Base-by-base conservation (phyloP, 495 filamentous ascomycete genomes). In the Emericellopsis terricola region DNA sequence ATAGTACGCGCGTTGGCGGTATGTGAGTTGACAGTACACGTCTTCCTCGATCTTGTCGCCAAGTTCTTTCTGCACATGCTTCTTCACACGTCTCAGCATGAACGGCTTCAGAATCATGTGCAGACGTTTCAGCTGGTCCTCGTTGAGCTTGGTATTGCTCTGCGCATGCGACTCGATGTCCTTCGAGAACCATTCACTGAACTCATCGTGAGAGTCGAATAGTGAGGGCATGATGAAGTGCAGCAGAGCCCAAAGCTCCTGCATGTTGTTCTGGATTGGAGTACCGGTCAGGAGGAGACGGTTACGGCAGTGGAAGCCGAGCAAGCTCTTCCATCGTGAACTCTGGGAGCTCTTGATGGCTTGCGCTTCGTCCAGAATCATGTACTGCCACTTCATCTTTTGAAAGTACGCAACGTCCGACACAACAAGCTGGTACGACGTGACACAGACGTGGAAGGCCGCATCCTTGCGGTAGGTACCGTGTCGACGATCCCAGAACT, bases 191-290 rank as follows among this genome's bases (percentile, higher is more conserved):
- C 89, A 97, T 48, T 97, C 89, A 60, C 84, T 94, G 54, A 97
- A 97, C 51, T 97, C 89, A 50, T 97, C 89, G 52, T 97, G 89
- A 2, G 85, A 94, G 50, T 97, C 89, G 56, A 97, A 97, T 15
- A 97, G 62, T 26, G 79, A 91, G 9, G 89, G 89, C 89, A 97
- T 97, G 61, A 97, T 97, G 55, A 97, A 97, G 65, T 97, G 89
- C 23, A 97, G 62, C 40, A 97, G 61, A 26, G 89, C 89, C 89
- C 89, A 97, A 31, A 97, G 59, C 57, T 97, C 89, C 53, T 97
- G 89, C 89, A 97, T 97, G 63, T 94, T 96, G 56, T 97, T 97
- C 55, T 97, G 89, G 48, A 97, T 97, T 2, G 89, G 89, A 6
- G 89, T 97, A 59, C 89, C 89, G 1, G 89, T 97, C 15, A 97